Evolutionary conservation across 2,329 filamentous ascomycete species (phyloP).

Genomic region (Sporothrix brasiliensis): DNA sequence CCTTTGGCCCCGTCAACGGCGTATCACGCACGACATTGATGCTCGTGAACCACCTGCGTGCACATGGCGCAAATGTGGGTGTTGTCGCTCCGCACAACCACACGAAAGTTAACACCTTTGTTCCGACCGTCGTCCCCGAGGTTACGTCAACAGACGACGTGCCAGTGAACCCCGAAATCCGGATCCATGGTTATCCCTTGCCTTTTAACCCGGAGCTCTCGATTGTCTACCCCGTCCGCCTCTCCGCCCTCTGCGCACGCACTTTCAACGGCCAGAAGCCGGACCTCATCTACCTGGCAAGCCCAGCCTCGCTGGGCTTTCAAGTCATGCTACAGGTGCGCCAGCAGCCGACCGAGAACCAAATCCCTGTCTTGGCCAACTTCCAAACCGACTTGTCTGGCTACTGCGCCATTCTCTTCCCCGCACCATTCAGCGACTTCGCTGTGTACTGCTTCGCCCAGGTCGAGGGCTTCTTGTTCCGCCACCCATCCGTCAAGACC

Average conservation of each 20-base stretch:
- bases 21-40: constrained; percentile 71
- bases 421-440: constrained; percentile 60
- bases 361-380: constrained; percentile 66
- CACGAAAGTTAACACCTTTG: constrained; percentile 58
- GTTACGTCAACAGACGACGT: constrained; percentile 29
- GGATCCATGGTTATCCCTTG: constrained; percentile 65
- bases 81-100: constrained; percentile 67
- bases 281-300: constrained; percentile 70
- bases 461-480: constrained; percentile 69
- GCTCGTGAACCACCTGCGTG: constrained; percentile 67
- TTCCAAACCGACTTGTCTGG: constrained; percentile 73
- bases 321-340: constrained; percentile 70
- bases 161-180: constrained; percentile 52
- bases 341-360: constrained; percentile 57
- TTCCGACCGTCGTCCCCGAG: constrained; percentile 45
- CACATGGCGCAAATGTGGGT: constrained; percentile 65
- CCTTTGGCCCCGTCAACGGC: constrained; percentile 73
- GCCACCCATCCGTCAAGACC: constrained; percentile 62
- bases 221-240: constrained; percentile 68
- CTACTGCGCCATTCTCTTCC: constrained; percentile 71
- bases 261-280: constrained; percentile 60
- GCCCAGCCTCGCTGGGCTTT: constrained; percentile 69
- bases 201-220: constrained; percentile 73
- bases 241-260: constrained; percentile 61
- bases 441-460: constrained; percentile 64